These are phyloP conservation scores for Sclerotinia borealis DNA, from an alignment of 2,329 filamentous ascomycete species.

Conservation along the genomic window DNA sequence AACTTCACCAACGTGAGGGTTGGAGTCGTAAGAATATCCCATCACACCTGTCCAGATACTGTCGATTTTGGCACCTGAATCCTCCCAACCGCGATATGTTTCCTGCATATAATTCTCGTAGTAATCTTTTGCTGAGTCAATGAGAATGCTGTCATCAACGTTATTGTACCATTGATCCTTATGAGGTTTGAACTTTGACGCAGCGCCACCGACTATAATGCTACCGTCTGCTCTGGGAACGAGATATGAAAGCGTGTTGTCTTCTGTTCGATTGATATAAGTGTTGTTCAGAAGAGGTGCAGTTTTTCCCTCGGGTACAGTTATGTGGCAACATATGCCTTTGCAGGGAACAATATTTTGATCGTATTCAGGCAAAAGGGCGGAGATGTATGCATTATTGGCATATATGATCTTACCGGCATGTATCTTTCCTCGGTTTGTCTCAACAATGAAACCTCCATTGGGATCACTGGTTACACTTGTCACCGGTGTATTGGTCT, in stretches of 20 bases:
- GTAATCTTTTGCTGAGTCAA: constrained; percentile 40
- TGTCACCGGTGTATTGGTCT: constrained; percentile 44
- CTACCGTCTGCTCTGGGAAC: constrained; percentile 29
- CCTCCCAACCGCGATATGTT: constrained; percentile 40
- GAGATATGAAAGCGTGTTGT: constrained; percentile 23
- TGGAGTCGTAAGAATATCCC: constrained; percentile 10
- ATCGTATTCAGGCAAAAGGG: constrained; percentile 46
- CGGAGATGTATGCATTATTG: constrained; percentile 62
- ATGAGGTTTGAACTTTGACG: constrained; percentile 29
- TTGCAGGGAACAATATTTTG: constrained; percentile 54
- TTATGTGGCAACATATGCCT: constrained; percentile 38
- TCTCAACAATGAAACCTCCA: constrained; percentile 42
- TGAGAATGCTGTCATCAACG: constrained; percentile 40
- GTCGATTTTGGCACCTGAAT: constrained; percentile 34
- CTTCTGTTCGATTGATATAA: constrained; percentile 16
- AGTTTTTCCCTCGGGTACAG: constrained; percentile 18
- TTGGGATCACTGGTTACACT: constrained; percentile 15
- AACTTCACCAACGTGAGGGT: background rate
- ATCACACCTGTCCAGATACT: constrained; percentile 23
- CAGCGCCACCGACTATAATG: constrained; percentile 38
- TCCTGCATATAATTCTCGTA: constrained; percentile 35
- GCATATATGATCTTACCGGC: constrained; percentile 54
- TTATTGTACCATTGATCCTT: constrained; percentile 40
- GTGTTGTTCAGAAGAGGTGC: constrained; percentile 21
- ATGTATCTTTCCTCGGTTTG: constrained; percentile 47